These are phyloP conservation scores for Solanum pimpinellifolium DNA, from an alignment of 257 asterid genomes.

Conservation along the genomic window DNA sequence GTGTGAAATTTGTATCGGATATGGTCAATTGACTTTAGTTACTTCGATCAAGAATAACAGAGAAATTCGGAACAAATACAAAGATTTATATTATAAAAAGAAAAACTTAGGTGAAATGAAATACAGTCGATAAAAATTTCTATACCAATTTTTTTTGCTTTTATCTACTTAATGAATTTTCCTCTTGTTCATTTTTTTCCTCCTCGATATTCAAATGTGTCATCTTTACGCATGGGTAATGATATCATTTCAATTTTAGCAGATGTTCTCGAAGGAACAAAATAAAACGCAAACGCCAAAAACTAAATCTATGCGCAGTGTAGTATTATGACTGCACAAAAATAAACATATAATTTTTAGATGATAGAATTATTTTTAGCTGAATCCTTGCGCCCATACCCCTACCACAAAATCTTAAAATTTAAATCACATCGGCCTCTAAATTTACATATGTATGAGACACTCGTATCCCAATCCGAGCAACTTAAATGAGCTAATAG, in stretches of 20 bases:
- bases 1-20: neutral
- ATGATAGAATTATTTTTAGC: too few species aligned
- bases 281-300: too few species aligned
- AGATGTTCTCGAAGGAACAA: too few species aligned
- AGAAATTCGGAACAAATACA: too few species aligned
- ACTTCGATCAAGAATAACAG: neutral
- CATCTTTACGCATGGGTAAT: too few species aligned
- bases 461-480: neutral
- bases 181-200: neutral
- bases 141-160: neutral
- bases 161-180: neutral
- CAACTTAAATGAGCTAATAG: neutral
- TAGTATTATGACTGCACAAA: too few species aligned
- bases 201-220: too few species aligned
- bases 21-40: neutral
- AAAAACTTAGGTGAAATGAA: neutral
- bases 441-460: neutral
- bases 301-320: too few species aligned
- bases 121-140: neutral
- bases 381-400: fast-evolving
- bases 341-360: neutral
- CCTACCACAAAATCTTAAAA: neutral
- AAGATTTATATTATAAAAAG: too few species aligned
- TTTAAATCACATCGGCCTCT: neutral
- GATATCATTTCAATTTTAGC: too few species aligned